phyloP scores from a whole-genome alignment of 1,284 basidiomycete genomes.

The Boletellus deceptivus region DNA sequence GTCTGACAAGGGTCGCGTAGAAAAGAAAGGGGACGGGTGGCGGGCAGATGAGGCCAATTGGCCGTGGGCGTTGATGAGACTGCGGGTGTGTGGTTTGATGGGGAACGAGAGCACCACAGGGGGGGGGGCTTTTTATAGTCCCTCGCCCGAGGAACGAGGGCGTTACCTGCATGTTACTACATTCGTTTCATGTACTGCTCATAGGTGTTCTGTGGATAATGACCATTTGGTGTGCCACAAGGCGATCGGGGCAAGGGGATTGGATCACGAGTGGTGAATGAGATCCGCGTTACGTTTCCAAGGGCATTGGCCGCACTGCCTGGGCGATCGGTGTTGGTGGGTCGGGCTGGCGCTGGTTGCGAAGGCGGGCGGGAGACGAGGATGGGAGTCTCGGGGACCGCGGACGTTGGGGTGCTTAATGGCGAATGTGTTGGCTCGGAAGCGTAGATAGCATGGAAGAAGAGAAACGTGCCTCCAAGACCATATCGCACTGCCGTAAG shows the following conservation, averaged over 20 bases:
- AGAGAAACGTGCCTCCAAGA: slow-evolving; percentile 9
- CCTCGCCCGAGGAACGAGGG: slow-evolving; percentile 9
- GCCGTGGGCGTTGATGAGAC: background rate
- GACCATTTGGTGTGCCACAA: slow-evolving; percentile 5
- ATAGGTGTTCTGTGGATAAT: slow-evolving; percentile 1
- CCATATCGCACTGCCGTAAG: slow-evolving; percentile 16
- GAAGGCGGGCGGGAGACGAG: background rate
- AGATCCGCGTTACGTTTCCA: slow-evolving; percentile 19
- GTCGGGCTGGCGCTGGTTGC: background rate
- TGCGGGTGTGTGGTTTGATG: slow-evolving; percentile 3
- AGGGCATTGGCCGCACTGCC: background rate
- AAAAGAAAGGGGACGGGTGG: background rate
- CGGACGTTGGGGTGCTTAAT: background rate
- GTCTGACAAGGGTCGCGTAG: background rate
- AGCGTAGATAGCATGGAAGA: slow-evolving; percentile 15
- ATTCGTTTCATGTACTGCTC: slow-evolving; percentile 7
- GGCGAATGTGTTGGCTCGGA: background rate
- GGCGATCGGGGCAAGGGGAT: slow-evolving; percentile 23
- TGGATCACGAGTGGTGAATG: background rate
- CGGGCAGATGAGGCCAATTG: background rate
- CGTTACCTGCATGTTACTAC: slow-evolving; percentile 4
- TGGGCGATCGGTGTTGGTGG: background rate
- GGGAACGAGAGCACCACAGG: background rate
- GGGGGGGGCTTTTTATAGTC: slow-evolving; percentile 14
- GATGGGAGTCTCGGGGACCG: slow-evolving; percentile 2